Conservation (phyloP, 202 grass and related monocot species). For the Digitaria exilis region DNA sequence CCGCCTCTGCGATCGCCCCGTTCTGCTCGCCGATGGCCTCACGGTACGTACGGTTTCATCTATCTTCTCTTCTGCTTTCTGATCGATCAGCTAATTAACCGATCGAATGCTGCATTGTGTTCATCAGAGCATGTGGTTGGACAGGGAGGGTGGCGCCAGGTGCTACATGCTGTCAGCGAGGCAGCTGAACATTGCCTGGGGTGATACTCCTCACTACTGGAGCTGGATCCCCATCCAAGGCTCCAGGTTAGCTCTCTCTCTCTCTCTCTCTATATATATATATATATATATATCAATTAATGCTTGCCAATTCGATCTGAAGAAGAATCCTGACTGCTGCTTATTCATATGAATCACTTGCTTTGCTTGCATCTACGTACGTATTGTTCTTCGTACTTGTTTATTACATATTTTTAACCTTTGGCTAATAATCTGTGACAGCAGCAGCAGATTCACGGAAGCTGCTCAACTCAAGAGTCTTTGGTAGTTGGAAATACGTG, state of each 20-base stretch:
- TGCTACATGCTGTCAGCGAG: slow-evolving; percentile 49
- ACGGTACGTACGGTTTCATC: no score
- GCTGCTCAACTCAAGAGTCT: background rate
- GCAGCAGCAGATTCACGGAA: slow-evolving; percentile 27
- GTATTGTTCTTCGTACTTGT: no score
- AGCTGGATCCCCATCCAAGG: slow-evolving; percentile 20
- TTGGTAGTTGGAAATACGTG: slow-evolving; percentile 51
- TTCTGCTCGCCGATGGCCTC: slow-evolving; percentile 5
- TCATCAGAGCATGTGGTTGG: background rate
- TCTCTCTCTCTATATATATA: no score
- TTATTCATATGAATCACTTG: no score
- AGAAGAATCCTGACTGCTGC: no score
- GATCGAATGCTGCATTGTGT: background rate
- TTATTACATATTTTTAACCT: background rate
- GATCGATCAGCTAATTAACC: background rate
- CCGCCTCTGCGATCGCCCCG: background rate
- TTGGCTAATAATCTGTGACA: background rate
- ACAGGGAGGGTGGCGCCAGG: slow-evolving; percentile 31
- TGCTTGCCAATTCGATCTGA: no score
- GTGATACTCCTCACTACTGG: slow-evolving; percentile 20
- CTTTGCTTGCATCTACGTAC: no score
- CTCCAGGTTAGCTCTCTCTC: slow-evolving; percentile 18
- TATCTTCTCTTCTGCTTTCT: no score
- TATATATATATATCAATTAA: no score
- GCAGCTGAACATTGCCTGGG: slow-evolving; percentile 31